phyloP scores from a whole-genome alignment of 2,329 filamentous ascomycete genomes.

The Diplodia corticola region DNA sequence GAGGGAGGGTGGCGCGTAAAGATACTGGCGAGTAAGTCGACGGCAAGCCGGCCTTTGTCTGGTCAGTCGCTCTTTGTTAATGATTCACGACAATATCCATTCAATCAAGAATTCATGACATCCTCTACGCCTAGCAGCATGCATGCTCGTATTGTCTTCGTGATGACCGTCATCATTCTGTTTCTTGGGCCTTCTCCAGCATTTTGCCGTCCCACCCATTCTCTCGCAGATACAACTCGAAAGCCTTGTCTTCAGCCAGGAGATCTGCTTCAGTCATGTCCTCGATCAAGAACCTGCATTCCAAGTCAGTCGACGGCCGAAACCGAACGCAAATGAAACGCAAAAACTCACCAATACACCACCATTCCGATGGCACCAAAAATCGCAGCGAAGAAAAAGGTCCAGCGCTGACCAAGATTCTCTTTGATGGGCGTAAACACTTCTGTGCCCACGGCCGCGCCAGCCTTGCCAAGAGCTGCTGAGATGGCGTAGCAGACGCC shows the following conservation, averaged over 20 bases:
- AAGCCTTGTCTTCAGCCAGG: conserved; percentile 1
- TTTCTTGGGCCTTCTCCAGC: not conserved
- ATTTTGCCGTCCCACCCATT: not conserved
- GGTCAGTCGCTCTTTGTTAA: not conserved
- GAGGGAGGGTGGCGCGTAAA: conserved; percentile 35
- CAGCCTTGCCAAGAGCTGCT: conserved; percentile 54
- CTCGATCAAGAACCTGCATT: conserved; percentile 1
- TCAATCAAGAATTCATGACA: not conserved
- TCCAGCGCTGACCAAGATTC: conserved; percentile 51
- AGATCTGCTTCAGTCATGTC: conserved; percentile 12
- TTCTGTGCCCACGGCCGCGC: conserved; percentile 54
- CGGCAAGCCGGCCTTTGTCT: not conserved
- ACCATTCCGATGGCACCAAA: conserved; percentile 42
- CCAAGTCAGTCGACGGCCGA: not conserved
- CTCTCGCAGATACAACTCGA: conserved; percentile 3
- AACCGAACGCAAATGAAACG: not conserved
- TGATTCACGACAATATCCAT: not conserved
- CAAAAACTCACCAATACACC: conserved; percentile 1
- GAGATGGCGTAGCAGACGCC: conserved; percentile 55
- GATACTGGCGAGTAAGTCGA: not conserved
- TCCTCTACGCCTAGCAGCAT: not conserved
- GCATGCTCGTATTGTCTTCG: not conserved
- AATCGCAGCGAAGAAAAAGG: conserved; percentile 55
- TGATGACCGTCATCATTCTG: not conserved
- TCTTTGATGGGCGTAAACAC: conserved; percentile 52